phyloP scores from a whole-genome alignment of 1,284 basidiomycete species.

The Phellinidium pouzarii region DNA sequence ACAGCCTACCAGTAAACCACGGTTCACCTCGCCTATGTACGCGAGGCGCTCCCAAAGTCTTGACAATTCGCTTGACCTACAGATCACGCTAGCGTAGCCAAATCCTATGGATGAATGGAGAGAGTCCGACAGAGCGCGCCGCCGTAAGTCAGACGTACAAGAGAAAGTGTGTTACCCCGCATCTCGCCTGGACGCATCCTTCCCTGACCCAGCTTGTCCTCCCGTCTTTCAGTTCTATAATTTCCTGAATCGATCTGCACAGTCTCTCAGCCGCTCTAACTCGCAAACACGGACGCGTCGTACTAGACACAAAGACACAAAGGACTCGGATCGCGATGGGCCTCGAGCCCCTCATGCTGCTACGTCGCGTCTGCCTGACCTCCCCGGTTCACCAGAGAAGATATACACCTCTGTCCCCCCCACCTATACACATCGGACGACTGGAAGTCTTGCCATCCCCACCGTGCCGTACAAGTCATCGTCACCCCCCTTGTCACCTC shows the following conservation, averaged over 20 bases:
- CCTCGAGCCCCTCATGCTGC: conserved; percentile 11
- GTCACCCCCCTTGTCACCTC: conserved; percentile 6
- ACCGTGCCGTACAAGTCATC: not conserved
- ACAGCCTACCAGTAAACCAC: not conserved
- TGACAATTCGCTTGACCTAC: not conserved
- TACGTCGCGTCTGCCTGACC: conserved; percentile 9
- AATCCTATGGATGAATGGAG: conserved; percentile 1
- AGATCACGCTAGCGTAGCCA: not conserved
- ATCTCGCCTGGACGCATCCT: not conserved
- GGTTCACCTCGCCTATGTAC: not conserved
- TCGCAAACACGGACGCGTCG: conserved; percentile 16
- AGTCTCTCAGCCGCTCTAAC: conserved; percentile 15
- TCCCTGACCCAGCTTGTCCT: not conserved
- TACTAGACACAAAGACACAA: conserved; percentile 6
- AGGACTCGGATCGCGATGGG: conserved; percentile 1
- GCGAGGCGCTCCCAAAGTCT: not conserved
- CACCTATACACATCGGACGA: not conserved
- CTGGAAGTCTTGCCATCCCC: no score
- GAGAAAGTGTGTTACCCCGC: conserved; percentile 11
- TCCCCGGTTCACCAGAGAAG: not conserved
- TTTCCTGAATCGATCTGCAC: conserved; percentile 17
- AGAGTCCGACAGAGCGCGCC: conserved; percentile 7
- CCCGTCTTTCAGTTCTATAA: conserved; percentile 10
- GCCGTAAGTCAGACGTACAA: conserved; percentile 17
- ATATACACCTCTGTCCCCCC: not conserved